phyloP scores from a whole-genome alignment of 768 basidiomycete genomes.

The Pleurotus ostreatus region DNA sequence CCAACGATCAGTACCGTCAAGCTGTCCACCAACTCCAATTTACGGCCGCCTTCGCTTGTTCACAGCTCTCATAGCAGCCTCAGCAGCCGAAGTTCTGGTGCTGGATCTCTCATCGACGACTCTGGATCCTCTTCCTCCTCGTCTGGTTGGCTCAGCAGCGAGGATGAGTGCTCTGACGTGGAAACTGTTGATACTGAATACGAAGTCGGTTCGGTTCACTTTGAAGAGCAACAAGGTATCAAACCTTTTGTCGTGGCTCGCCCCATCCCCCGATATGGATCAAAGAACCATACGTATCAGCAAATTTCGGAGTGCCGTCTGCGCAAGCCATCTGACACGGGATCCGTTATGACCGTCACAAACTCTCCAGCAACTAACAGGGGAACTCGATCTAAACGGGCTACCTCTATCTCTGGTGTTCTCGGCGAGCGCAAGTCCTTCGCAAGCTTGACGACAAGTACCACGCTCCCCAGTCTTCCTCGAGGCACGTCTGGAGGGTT shows the following conservation, averaged over 20 bases:
- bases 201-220: slow-evolving; percentile 19
- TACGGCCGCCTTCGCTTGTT: slow-evolving; percentile 32
- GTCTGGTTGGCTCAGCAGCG: slow-evolving; percentile 50
- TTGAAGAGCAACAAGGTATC: slow-evolving; percentile 21
- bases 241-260: slow-evolving; percentile 41
- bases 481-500: slow-evolving; percentile 42
- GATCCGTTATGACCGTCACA: slow-evolving; percentile 33
- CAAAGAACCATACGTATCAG: slow-evolving; percentile 23
- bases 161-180: slow-evolving; percentile 41
- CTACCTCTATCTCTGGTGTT: slow-evolving; percentile 20
- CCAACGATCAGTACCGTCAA: slow-evolving; percentile 26
- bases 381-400: slow-evolving; percentile 18
- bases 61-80: slow-evolving; percentile 23
- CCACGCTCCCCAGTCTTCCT: slow-evolving; percentile 33
- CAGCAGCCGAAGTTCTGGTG: slow-evolving; percentile 46
- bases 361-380: slow-evolving; percentile 26
- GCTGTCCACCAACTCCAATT: slow-evolving; percentile 24
- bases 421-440: slow-evolving; percentile 13
- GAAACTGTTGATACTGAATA: slow-evolving; percentile 30
- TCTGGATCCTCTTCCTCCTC: slow-evolving; percentile 56
- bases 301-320: slow-evolving; percentile 23
- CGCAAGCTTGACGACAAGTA: slow-evolving; percentile 26
- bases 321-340: slow-evolving; percentile 48
- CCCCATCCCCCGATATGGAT: slow-evolving; percentile 40
- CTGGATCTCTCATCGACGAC: slow-evolving; percentile 62